phyloP scores from a whole-genome alignment of 2,329 filamentous ascomycete species.

The Epichloe sylvatica region DNA sequence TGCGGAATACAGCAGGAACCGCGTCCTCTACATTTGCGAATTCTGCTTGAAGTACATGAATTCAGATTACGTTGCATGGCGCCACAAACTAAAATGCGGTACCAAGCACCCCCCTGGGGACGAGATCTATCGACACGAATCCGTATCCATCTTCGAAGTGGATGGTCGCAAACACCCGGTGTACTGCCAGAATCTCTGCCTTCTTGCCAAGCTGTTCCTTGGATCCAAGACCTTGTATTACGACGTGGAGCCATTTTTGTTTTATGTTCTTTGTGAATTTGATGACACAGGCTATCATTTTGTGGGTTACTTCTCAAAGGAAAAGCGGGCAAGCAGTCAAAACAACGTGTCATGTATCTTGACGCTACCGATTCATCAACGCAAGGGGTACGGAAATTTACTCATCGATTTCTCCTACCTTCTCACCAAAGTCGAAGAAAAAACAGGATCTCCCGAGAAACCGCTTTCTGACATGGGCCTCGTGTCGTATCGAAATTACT shows the following conservation, averaged over 20 bases:
- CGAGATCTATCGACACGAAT: conserved; percentile 87
- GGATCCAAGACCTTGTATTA: conserved; percentile 98
- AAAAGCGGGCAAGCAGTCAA: conserved; percentile 84
- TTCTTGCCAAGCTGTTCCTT: conserved; percentile 92
- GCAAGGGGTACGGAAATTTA: conserved; percentile 91
- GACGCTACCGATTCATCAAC: conserved; percentile 88
- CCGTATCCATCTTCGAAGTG: conserved; percentile 92
- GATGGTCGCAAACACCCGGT: conserved; percentile 93
- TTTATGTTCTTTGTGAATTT: conserved; percentile 93
- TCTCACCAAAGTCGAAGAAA: conserved; percentile 73
- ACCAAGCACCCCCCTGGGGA: conserved; percentile 95
- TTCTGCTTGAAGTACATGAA: conserved; percentile 99
- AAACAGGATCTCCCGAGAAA: conserved; percentile 93
- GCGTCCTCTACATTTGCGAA: conserved; percentile 96
- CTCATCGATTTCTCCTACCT: conserved; percentile 98
- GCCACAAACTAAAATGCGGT: conserved; percentile 92
- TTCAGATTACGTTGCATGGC: conserved; percentile 94
- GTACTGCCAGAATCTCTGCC: conserved; percentile 96
- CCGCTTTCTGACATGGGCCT: conserved; percentile 95
- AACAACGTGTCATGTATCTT: conserved; percentile 98
- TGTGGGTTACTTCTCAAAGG: conserved; percentile 98
- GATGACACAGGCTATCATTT: conserved; percentile 89
- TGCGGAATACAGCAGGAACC: conserved; percentile 93
- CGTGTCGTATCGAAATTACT: conserved; percentile 95
- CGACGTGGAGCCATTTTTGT: conserved; percentile 91